Base-by-base conservation (phyloP, 768 basidiomycete species). In the Suillus subaureus region DNA sequence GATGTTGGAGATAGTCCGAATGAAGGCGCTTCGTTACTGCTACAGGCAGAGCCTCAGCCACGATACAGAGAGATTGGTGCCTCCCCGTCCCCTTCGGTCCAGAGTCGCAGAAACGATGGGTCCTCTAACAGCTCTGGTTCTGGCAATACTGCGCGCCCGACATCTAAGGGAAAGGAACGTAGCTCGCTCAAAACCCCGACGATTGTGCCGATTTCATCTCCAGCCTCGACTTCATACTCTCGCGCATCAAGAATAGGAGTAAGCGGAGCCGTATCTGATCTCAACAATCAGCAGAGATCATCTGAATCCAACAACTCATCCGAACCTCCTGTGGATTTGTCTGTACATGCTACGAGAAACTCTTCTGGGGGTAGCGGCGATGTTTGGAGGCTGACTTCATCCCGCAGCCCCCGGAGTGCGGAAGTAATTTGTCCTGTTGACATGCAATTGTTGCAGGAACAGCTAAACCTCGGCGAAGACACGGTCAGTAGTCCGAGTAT, bases 351-450 rank as follows among this genome's bases (percentile, higher is more conserved):
- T 2, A 47, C 70, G 40, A 69, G 47, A 56, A 33, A 16, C 13
- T 63, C 64, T 8, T 57, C 64, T 5, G 66, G 63, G 18, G 62
- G 70, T 8, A 69, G 73, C 15, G 72, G 12, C 21, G 69, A 67
- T 55, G 21, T 60, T 21, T 83, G 83, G 82, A 72, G 71, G 9
- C 75, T 87, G 56, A 79, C 86, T 58, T 83, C 74, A 52, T 71
- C 63, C 16, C 79, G 75, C 39, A 74, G 79, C 40, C 84, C 84
- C 4, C 71, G 66, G 61, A 75, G 76, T 28, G 75, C 75, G 13
- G 70, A 71, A 42, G 63, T 78, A 5, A 63, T 71, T 26, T 77
- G 75, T 39, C 80, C 79, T 0, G 72, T 80, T 15, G 62, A 74
- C 26, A 78, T 73, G 67, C 51, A 66, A 1, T 42, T 67, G 9